Evolutionary conservation across 163 green algal species (phyloP), one percentile per base, ranked within the genome.

Genomic region (Smithsoniella earleae): DNA sequence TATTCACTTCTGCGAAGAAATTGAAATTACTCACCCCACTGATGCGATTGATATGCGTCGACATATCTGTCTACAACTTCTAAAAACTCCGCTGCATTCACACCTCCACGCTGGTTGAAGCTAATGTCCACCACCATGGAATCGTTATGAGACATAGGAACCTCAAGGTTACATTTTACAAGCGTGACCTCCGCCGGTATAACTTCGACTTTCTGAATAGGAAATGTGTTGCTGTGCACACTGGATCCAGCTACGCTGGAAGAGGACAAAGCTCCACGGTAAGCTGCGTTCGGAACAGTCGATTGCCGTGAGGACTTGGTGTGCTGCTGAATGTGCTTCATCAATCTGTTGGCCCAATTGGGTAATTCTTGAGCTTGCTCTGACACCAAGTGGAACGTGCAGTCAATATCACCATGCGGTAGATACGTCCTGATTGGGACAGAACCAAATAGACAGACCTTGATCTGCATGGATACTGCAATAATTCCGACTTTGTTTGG

Each of bases 141-240:
- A 25, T 30, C 25, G 34, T 30, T n/a, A 34, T 37, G 58, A 25
- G 58, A 69, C 10, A 33, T 43, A 20, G 58, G 58, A 16, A 69
- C 58, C 28, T 69, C 58, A 22, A 89, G 91, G 78, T 92, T 92
- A 33, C 87, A 96, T 80, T 98, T 98, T 37, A 97, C 80, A 55
- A 98, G 83, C 74, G 94, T 93, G 30, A 96, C 90, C 88, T 96
- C 92, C 73, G 93, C 93, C 75, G 97, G 85, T 64, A 98, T 96
- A 65, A 92, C 81, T 36, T 90, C 84, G 5, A 96, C 81, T 44
- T 97, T 86, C 1, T 73, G 80, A 36, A 94, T 80, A 18, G 43
- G 65, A 27, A 84, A 82, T 33, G 63, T 49, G 20, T 87, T 77
- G 31, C 75, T 80, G 49, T 33, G 58, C 8, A 34, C 20, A 13